A percentile compares a stretch with the other conserved stretches of the same genome.
phyloP scores from a whole-genome alignment of 805 yeast genomes.

The Metschnikowia baotianmanensis region DNA sequence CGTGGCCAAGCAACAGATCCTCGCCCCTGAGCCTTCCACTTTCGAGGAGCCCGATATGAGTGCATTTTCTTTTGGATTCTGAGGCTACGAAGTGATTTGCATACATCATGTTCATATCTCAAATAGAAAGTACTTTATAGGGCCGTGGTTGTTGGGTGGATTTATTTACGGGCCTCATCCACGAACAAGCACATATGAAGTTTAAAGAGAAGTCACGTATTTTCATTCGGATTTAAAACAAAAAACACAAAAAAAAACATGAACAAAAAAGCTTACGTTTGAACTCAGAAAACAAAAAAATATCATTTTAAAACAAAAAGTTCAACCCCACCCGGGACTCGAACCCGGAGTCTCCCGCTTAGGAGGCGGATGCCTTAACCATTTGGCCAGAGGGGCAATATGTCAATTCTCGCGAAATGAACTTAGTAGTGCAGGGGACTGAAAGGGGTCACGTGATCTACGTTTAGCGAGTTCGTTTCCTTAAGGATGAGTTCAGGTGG shows the following conservation, averaged over 20 bases:
- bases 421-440: no score
- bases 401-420: no score
- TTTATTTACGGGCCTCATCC: no score
- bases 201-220: not conserved
- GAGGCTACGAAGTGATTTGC: not conserved
- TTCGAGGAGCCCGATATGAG: slow-evolving; percentile 78
- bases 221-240: not conserved
- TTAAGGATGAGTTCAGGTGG: no score
- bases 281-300: not conserved
- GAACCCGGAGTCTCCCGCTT: slow-evolving; percentile 40
- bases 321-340: slow-evolving; percentile 39
- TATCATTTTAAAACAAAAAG: not conserved
- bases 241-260: not conserved
- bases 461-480: no score
- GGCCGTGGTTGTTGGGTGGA: no score
- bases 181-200: not conserved
- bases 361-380: slow-evolving; percentile 52
- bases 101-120: not conserved
- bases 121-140: no score
- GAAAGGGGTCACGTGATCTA: no score
- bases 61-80: slow-evolving; percentile 52
- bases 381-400: slow-evolving; percentile 50
- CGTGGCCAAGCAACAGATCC: slow-evolving; percentile 5
- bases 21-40: slow-evolving; percentile 45
- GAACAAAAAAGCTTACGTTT: not conserved